These are phyloP conservation scores for Chrysopogon serrulatus DNA, from an alignment of 176 grass and related monocot species.

Conservation along the genomic window DNA sequence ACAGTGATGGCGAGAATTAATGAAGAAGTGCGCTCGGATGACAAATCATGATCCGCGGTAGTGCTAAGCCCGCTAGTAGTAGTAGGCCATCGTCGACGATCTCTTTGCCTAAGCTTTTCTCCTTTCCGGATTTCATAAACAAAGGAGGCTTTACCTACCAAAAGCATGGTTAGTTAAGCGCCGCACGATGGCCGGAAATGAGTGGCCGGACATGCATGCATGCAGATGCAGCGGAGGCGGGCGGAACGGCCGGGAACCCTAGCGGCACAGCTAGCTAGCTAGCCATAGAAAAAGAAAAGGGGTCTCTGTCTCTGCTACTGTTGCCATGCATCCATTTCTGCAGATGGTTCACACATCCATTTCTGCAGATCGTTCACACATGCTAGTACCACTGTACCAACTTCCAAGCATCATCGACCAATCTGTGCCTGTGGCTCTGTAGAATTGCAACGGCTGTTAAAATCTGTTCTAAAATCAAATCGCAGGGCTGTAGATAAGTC, in stretches of 20 bases:
- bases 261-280: too few species aligned
- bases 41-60: not conserved
- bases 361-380: too few species aligned
- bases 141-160: not conserved
- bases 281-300: not conserved
- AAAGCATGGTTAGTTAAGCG: constrained; percentile 23
- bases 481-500: too few species aligned
- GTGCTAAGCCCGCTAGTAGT: not conserved
- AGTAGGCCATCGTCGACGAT: not conserved
- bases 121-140: not conserved
- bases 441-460: too few species aligned
- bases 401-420: too few species aligned
- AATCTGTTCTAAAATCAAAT: too few species aligned
- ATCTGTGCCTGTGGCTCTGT: too few species aligned
- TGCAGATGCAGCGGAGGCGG: not conserved
- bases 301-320: not conserved
- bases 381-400: too few species aligned
- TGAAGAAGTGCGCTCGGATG: constrained; percentile 20
- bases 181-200: not conserved
- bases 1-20: not conserved
- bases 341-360: not conserved
- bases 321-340: not conserved
- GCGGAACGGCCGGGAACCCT: not conserved
- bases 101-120: not conserved
- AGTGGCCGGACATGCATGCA: not conserved